phyloP scores from a whole-genome alignment of 1,284 basidiomycete species.

The Microstroma glucosiphilum region DNA sequence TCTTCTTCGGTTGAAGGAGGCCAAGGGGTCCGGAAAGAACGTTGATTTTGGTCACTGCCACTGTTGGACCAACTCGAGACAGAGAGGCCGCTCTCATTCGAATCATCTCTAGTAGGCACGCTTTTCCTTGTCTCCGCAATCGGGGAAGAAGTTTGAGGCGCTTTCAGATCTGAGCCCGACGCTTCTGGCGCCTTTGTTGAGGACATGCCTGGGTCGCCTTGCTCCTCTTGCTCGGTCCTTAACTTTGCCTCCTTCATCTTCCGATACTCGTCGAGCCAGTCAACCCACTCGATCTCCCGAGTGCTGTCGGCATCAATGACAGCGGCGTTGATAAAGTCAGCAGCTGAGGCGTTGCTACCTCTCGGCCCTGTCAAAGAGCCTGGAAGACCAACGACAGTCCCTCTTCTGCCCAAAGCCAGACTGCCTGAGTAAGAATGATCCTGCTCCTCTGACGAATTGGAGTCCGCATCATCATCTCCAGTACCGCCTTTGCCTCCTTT shows the following conservation, averaged over 20 bases:
- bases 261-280: constrained; percentile 59
- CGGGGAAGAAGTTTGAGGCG: constrained; percentile 1
- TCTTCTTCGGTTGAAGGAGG: too few species aligned
- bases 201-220: constrained; percentile 5
- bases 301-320: background rate
- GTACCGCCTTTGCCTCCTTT: background rate
- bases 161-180: background rate
- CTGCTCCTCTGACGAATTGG: background rate
- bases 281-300: constrained; percentile 58
- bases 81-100: too few species aligned
- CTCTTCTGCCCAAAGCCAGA: constrained; percentile 21
- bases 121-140: background rate
- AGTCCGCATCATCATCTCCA: background rate
- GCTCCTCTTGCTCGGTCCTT: constrained; percentile 48
- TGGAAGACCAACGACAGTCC: constrained; percentile 26
- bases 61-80: too few species aligned
- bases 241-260: constrained; percentile 58
- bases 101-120: background rate
- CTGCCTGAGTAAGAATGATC: constrained; percentile 8
- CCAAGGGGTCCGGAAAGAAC: too few species aligned
- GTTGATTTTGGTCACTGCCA: too few species aligned
- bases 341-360: background rate
- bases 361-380: background rate
- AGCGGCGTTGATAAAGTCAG: background rate
- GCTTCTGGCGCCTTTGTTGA: constrained; percentile 6